phyloP scores from a whole-genome alignment of 2,329 filamentous ascomycete species.

The Tolypocladium tropicale region DNA sequence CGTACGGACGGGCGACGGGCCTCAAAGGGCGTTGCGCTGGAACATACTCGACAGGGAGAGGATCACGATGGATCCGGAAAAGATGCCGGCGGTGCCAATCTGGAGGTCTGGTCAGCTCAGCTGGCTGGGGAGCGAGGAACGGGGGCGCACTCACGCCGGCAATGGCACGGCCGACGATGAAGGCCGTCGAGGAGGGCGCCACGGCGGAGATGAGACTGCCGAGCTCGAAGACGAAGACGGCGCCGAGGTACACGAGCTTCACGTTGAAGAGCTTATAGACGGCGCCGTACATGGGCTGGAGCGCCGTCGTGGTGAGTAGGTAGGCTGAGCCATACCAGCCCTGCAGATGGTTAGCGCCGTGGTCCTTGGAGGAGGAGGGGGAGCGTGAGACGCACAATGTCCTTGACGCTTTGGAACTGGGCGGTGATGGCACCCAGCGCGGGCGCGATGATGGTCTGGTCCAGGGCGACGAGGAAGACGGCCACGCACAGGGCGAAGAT shows the following conservation, averaged over 20 bases:
- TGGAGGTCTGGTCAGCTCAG: constrained; percentile 10
- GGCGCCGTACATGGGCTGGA: constrained; percentile 39
- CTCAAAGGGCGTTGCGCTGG: rapidly evolving
- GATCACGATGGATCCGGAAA: constrained; percentile 39
- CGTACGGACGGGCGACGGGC: neutral
- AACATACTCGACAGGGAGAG: constrained; percentile 28
- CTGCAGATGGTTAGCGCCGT: constrained; percentile 3
- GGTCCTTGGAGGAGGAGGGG: neutral
- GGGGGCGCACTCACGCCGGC: constrained; percentile 25
- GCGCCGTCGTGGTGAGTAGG: constrained; percentile 36
- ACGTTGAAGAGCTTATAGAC: constrained; percentile 40
- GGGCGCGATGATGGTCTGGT: constrained; percentile 42
- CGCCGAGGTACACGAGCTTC: constrained; percentile 32
- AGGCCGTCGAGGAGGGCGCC: constrained; percentile 33
- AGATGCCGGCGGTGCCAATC: constrained; percentile 40
- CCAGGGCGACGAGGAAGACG: constrained; percentile 39
- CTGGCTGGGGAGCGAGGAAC: neutral
- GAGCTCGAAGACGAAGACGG: constrained; percentile 32
- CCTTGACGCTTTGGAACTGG: constrained; percentile 31
- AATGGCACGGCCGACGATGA: constrained; percentile 42
- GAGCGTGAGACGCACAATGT: constrained; percentile 24
- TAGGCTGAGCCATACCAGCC: constrained; percentile 43
- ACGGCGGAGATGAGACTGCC: constrained; percentile 34
- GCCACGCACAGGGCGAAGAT: constrained; percentile 33
- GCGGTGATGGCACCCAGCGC: constrained; percentile 41